A percentile compares a stretch with the other conserved stretches of the same genome.
These are phyloP conservation scores for Hypoxylon lienhwacheense DNA, from an alignment of 495 filamentous ascomycete species.

Conservation along the genomic window DNA sequence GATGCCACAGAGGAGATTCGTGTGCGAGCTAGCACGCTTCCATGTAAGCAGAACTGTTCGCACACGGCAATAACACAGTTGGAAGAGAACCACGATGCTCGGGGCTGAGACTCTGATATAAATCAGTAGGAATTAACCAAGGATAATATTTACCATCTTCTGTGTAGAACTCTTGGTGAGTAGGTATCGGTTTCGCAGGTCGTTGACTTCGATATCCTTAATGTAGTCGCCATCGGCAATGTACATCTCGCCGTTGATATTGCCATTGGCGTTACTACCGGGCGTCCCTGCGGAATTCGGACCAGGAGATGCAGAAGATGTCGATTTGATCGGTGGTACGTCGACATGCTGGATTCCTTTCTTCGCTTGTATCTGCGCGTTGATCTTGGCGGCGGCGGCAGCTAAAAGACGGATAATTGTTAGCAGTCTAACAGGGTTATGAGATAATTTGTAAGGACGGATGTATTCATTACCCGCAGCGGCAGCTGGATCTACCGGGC, in stretches of 20 bases:
- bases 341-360: constrained; percentile 94
- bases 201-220: constrained; percentile 98
- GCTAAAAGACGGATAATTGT: constrained; percentile 55
- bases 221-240: constrained; percentile 96
- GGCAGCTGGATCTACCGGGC: constrained; percentile 71
- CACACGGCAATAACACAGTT: constrained; percentile 53
- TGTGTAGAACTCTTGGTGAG: constrained; percentile 97
- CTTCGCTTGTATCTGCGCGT: constrained; percentile 87
- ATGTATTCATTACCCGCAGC: constrained; percentile 69
- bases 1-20: constrained; percentile 81
- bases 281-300: constrained; percentile 28
- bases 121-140: constrained; percentile 78
- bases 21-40: constrained; percentile 70
- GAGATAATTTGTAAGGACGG: neutral
- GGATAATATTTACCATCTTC: constrained; percentile 93
- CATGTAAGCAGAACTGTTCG: constrained; percentile 81
- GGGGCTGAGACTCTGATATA: constrained; percentile 58
- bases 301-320: constrained; percentile 34
- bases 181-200: constrained; percentile 94
- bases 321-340: constrained; percentile 78
- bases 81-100: constrained; percentile 45
- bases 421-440: constrained; percentile 18
- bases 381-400: constrained; percentile 90
- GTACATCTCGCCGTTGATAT: constrained; percentile 83
- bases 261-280: constrained; percentile 50